These are phyloP conservation scores for Calocybe gangraenosa DNA, from an alignment of 768 basidiomycete genomes.

Conservation along the genomic window DNA sequence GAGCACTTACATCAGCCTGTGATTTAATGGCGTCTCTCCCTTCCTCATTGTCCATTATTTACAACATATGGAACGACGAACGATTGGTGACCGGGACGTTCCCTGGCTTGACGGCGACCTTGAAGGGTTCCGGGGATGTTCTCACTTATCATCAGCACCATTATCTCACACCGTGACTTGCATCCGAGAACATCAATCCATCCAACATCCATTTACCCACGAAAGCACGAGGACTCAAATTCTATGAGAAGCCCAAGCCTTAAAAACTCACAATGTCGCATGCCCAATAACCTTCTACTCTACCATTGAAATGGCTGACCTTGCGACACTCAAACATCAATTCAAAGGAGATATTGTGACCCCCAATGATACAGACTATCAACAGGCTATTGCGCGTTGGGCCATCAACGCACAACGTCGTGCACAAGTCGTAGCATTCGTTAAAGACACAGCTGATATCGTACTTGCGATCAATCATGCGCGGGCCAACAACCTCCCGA, in stretches of 20 bases:
- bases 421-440: slow-evolving; percentile 10
- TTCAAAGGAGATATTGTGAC: slow-evolving; percentile 16
- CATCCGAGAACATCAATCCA: too few relatives aligned
- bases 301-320: too few relatives aligned
- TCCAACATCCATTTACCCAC: too few relatives aligned
- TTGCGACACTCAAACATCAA: too few relatives aligned
- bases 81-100: slow-evolving; percentile 35
- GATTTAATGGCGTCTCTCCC: too few relatives aligned
- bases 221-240: too few relatives aligned
- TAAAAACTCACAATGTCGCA: too few relatives aligned
- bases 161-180: too few relatives aligned
- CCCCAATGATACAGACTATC: slow-evolving; percentile 11
- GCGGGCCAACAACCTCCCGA: slow-evolving; percentile 14
- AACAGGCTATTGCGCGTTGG: slow-evolving; percentile 16
- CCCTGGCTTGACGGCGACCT: slow-evolving; percentile 31
- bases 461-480: slow-evolving; percentile 14
- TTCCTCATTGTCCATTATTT: too few relatives aligned
- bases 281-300: too few relatives aligned
- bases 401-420: slow-evolving; percentile 12
- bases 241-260: too few relatives aligned
- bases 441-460: slow-evolving; percentile 9
- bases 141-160: too few relatives aligned
- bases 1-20: slow-evolving; percentile 28
- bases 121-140: slow-evolving; percentile 26
- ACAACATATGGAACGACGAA: slow-evolving; percentile 43